These are phyloP conservation scores for Solanum lycopersicoides DNA, from an alignment of 257 asterid genomes.

Conservation along the genomic window DNA sequence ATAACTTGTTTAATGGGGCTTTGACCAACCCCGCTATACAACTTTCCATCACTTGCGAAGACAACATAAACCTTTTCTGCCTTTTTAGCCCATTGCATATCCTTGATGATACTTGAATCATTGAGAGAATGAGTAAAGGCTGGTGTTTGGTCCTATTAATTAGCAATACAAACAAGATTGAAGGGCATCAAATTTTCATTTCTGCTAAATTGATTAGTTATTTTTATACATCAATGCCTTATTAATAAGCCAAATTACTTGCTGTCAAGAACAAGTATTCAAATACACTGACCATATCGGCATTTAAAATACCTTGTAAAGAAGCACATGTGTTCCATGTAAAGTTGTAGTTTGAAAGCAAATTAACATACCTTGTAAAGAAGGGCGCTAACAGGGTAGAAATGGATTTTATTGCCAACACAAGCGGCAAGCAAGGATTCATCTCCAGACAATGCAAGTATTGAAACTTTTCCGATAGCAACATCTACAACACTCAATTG, in stretches of 20 bases:
- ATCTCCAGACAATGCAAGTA: slow-evolving; percentile 50
- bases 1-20: slow-evolving; percentile 31
- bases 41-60: slow-evolving; percentile 54
- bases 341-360: not conserved
- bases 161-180: not conserved
- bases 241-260: not conserved
- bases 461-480: slow-evolving; percentile 44
- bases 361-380: slow-evolving; percentile 46
- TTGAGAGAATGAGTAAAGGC: slow-evolving; percentile 64
- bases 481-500: slow-evolving; percentile 58
- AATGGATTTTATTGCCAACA: slow-evolving; percentile 40
- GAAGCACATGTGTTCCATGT: not conserved
- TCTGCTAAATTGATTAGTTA: not conserved
- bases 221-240: not conserved
- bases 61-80: slow-evolving; percentile 46
- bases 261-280: not conserved
- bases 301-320: not conserved
- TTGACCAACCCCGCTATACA: slow-evolving; percentile 68
- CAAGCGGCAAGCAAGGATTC: slow-evolving; percentile 75
- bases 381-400: slow-evolving; percentile 74
- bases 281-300: not conserved
- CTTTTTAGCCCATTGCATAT: slow-evolving; percentile 56
- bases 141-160: slow-evolving; percentile 60
- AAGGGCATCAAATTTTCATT: not conserved
- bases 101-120: slow-evolving; percentile 47